Evolutionary conservation across 495 filamentous ascomycete genomes (phyloP), one percentile per base, ranked within the genome.

Genomic region (Symbiotaphrina buchneri): DNA sequence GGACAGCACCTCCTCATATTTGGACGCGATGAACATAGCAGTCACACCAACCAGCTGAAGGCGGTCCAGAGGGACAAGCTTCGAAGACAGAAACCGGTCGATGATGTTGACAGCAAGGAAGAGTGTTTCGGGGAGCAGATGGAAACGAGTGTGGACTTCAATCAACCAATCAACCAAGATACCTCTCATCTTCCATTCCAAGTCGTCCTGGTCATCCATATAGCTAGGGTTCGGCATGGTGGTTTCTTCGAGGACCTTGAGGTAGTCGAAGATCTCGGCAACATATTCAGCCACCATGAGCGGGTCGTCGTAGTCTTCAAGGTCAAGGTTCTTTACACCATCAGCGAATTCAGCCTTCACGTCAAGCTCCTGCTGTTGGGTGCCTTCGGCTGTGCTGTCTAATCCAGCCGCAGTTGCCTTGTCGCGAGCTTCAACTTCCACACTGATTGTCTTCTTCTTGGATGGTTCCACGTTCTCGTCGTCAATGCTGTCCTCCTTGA

Each of bases 161-260:
- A 97, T 82, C 33, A 97, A 63, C 87, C 87, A 97, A 59, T 97
- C 90, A 35, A 95, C 71, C 32, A 97, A 70, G 39, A 97, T 93
- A 26, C 83, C 87, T 42, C 87, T 80, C 60, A 92, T 92, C 59
- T 93, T 87, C 87, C 87, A 97, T 51, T 93, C 84, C 2, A 97
- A 60, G 38, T 94, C 81, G 16, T 75, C 72, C 46, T 97, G 87
- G 47, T 83, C 74, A 4, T 77, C 65, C 61, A 97, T 97, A 55
- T 97, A 97, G 30, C 84, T 53, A 6, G 83, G 72, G 52, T 95
- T 95, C 25, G 90, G 80, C 41, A 80, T 56, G 2, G 83, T 85
- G 6, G 66, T 58, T 45, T 70, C 54, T 52, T 97, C 87, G 6
- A 97, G 66, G 34, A 87, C 71, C 40, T 68, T 72, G 40, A 95